Evolutionary conservation across 495 filamentous ascomycete species (phyloP), one percentile per base, ranked within the genome.

Genomic region (Letharia lupina): DNA sequence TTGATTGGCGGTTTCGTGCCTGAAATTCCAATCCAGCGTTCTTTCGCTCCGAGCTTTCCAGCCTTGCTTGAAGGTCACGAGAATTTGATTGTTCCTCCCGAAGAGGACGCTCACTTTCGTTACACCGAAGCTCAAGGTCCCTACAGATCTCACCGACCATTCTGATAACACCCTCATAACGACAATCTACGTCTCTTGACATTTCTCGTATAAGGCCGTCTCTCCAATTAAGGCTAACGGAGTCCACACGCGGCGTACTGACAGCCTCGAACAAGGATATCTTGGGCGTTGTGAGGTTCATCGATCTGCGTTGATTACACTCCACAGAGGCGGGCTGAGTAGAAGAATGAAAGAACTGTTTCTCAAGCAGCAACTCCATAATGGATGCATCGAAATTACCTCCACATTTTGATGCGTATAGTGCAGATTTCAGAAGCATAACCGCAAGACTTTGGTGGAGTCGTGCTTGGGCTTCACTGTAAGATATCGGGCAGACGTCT

Each of bases 111-210:
- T 86, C 83, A 3, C 77, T 73, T 40, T 76, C 74, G 16, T 75
- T 73, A 63, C 84, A 86, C 23, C 84, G 78, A 59, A 75, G 73
- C 65, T 87, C 84, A 8, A 86, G 75, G 57, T 86, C 82, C 23
- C 76, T 75, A 67, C 84, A 86, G 23, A 80, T 74, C 20, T 79
- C 75, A 52, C 79, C 79, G 10, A 86, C 74, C 45, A 77, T 79
- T 33, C 75, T 75, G 33, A 85, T 72, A 37, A 84, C 71, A 35
- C 65, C 69, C 18, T 81, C 73, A 16, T 80, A 75, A 33, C 76
- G 75, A 35, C 70, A 65, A 3, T 70, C 69, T 12, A 78, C 73
- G 69, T 74, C 75, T 50, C 71, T 72, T 44, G 73, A 71, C 31
- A 81, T 70, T 2, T 75, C 68, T 18, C 76, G 71, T 3, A 72